Conservation (phyloP, 1,284 basidiomycete genomes). For the Pseudozyma pruni region DNA sequence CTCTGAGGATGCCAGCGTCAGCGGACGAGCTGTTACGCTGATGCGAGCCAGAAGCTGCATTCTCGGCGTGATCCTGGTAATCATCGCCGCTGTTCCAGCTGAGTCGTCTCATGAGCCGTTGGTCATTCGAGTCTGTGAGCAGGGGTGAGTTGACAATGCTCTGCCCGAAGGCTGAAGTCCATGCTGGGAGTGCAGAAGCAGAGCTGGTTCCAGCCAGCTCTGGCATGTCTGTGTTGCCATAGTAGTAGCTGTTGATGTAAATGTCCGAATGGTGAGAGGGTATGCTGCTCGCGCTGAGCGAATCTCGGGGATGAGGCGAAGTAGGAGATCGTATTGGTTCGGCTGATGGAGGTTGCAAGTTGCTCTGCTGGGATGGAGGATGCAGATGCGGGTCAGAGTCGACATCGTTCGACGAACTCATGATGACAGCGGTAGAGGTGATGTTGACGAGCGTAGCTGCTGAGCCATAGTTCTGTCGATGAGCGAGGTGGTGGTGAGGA, state of each 20-base stretch:
- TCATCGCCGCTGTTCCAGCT: constrained; percentile 26
- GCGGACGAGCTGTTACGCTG: constrained; percentile 27
- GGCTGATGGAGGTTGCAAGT: constrained; percentile 14
- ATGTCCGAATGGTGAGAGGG: constrained; percentile 44
- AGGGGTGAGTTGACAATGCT: constrained; percentile 26
- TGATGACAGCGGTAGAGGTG: constrained; percentile 1
- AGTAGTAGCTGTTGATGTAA: constrained; percentile 56
- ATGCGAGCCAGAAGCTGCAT: constrained; percentile 12
- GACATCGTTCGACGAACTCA: neutral
- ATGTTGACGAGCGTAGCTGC: neutral
- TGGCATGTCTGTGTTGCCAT: constrained; percentile 51
- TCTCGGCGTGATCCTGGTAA: neutral
- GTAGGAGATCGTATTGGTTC: constrained; percentile 25
- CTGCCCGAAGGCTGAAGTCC: constrained; percentile 13
- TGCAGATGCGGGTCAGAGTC: neutral
- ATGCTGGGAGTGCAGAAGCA: constrained; percentile 10
- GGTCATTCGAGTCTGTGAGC: constrained; percentile 25
- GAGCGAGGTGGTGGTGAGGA: constrained; percentile 7
- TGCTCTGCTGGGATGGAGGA: constrained; percentile 2
- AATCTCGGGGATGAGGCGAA: constrained; percentile 24
- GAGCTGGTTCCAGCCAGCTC: constrained; percentile 14
- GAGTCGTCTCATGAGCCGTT: constrained; percentile 34
- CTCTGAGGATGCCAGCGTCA: constrained; percentile 37
- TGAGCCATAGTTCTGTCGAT: constrained; percentile 4
- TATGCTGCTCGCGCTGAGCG: constrained; percentile 42